Evolutionary conservation across 2,329 filamentous ascomycete species (phyloP).

Genomic region (Chaetothyriales sp.): DNA sequence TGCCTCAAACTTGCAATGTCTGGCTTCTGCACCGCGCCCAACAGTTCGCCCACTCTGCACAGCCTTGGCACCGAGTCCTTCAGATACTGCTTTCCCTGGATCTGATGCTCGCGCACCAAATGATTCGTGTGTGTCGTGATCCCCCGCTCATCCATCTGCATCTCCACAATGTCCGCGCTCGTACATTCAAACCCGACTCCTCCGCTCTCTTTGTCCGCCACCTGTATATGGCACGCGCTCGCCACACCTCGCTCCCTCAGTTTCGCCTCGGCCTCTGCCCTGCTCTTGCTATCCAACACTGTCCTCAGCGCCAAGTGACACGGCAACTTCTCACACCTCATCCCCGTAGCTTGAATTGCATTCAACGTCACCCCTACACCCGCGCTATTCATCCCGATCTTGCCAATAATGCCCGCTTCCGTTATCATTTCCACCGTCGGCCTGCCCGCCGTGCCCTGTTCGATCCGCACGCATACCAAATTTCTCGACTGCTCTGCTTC

Average conservation of each 20-base stretch:
- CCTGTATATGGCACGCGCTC: constrained; percentile 39
- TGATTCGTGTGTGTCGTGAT: constrained; percentile 35
- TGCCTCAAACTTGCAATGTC: constrained; percentile 14
- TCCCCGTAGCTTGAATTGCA: constrained; percentile 39
- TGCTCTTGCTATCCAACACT: constrained; percentile 36
- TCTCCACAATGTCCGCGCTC: constrained; percentile 18
- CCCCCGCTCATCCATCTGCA: constrained; percentile 16
- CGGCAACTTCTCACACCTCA: constrained; percentile 35
- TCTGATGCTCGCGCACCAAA: constrained; percentile 22
- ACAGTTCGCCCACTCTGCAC: constrained; percentile 20
- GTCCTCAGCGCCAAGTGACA: constrained; percentile 42
- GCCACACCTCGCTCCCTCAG: constrained; percentile 38
- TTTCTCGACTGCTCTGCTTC: constrained; percentile 36
- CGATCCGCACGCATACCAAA: constrained; percentile 37
- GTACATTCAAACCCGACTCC: constrained; percentile 39
- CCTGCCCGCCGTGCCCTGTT: constrained; percentile 24
- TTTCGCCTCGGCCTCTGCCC: constrained; percentile 32
- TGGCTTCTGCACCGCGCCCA: constrained; percentile 12
- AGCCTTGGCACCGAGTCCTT: constrained; percentile 21
- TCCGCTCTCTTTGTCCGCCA: constrained; percentile 34
- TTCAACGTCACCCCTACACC: constrained; percentile 45
- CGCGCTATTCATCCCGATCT: constrained; percentile 42
- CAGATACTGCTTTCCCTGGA: constrained; percentile 9
- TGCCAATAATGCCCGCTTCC: constrained; percentile 44
- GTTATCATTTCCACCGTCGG: constrained; percentile 42